Conservation (phyloP, 1,284 basidiomycete species). For the Microbotryum violaceum region DNA sequence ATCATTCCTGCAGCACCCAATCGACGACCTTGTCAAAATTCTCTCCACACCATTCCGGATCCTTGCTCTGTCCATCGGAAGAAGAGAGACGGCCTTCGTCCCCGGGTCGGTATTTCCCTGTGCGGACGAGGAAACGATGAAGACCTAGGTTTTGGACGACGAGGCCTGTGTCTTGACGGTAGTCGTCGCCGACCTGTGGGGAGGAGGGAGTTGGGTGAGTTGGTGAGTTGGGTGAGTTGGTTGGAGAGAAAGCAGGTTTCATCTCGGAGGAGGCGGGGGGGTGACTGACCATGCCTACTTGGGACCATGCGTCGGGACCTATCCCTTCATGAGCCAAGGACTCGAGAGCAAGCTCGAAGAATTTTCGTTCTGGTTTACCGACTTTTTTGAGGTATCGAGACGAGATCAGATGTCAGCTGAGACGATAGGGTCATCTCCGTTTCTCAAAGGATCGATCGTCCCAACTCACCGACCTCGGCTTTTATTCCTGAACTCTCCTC, state of each 20-base stretch:
- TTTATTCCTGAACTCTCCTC: conserved; percentile 50
- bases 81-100: conserved; percentile 46
- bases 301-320: conserved; percentile 25
- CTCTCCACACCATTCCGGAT: conserved; percentile 12
- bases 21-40: conserved; percentile 19
- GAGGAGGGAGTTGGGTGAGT: background rate
- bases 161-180: conserved; percentile 67
- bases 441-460: no score
- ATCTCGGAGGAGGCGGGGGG: no score
- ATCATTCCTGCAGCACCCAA: background rate
- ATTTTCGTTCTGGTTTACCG: conserved; percentile 56
- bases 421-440: no score
- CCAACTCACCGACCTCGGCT: conserved; percentile 44
- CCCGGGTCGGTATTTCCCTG: conserved; percentile 56
- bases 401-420: no score
- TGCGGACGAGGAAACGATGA: conserved; percentile 66
- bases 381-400: conserved; percentile 37
- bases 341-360: conserved; percentile 55
- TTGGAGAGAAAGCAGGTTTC: background rate
- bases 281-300: conserved; percentile 51
- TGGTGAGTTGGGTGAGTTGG: background rate
- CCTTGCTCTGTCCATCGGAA: conserved; percentile 24
- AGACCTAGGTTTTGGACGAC: conserved; percentile 70
- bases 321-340: conserved; percentile 43
- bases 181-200: conserved; percentile 49